Conservation (phyloP, 1,284 basidiomycete species). For the Ustilago bromivora region DNA sequence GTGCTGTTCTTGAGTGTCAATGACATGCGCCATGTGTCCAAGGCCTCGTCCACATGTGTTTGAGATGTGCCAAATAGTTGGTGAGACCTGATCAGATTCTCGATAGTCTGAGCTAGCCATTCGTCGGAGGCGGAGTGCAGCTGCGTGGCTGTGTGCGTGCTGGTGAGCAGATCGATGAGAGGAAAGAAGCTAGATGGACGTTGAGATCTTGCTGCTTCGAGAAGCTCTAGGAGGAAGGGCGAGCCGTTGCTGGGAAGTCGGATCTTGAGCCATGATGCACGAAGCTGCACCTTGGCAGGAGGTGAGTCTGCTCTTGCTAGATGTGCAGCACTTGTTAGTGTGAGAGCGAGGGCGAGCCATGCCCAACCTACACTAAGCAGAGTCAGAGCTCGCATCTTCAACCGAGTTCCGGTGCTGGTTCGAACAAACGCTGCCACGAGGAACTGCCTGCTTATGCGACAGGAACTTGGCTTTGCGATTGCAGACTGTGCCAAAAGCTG, state of each 20-base stretch:
- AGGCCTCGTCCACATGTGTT: constrained; percentile 5
- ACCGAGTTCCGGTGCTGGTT: not conserved
- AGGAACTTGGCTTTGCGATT: not conserved
- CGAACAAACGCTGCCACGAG: not conserved
- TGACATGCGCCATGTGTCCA: constrained; percentile 54
- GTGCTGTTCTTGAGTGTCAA: constrained; percentile 57
- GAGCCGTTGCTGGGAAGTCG: constrained; percentile 25
- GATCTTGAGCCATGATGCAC: constrained; percentile 81
- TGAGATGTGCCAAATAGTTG: constrained; percentile 15
- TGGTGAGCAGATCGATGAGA: constrained; percentile 43
- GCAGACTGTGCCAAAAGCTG: not conserved
- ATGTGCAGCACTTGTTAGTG: constrained; percentile 8
- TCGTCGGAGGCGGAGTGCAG: constrained; percentile 30
- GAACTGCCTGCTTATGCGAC: not conserved
- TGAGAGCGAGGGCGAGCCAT: constrained; percentile 27
- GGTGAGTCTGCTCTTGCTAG: constrained; percentile 69
- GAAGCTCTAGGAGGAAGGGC: constrained; percentile 77
- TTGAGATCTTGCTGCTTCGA: constrained; percentile 75
- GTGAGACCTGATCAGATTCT: constrained; percentile 17
- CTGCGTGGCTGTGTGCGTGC: constrained; percentile 9
- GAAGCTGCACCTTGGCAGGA: constrained; percentile 81
- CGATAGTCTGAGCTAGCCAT: constrained; percentile 14
- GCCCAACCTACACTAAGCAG: constrained; percentile 28
- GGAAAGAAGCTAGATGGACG: constrained; percentile 52
- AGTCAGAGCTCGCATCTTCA: constrained; percentile 27